Evolutionary conservation across 768 basidiomycete species (phyloP), one percentile per base, ranked within the genome.

Genomic region (Pulveroboletus sp.): DNA sequence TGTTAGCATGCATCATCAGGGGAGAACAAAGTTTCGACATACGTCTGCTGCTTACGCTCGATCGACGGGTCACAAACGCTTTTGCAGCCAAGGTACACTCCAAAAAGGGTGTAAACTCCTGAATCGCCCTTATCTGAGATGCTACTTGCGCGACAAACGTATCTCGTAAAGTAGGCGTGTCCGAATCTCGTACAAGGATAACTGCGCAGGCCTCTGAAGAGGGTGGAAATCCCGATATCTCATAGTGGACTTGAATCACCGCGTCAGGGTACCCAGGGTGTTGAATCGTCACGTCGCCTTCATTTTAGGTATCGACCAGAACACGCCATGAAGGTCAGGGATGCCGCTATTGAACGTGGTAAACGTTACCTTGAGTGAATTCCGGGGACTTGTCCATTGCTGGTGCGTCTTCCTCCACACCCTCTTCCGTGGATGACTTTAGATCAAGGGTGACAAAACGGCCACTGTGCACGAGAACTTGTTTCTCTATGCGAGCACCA

Each of bases 401-500:
- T 1, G 53, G 28, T n/a, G 70, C 74, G 30, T 75, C 63, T n/a
- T 43, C 78, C 30, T 78, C 79, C 32, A 78, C 78, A 14, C 42
- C 39, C 8, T 42, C 54, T 42, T 32, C 46, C 13, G 11, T 5
- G 32, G 35, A 32, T 9, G 51, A 33, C 9, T 47, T 57, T 15
- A 27, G 21, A 43, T 77, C 77, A 5, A 54, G 47, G 13, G 74
- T 47, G n/a, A 65, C 54, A 49, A 74, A 77, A 32, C 78, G 76
- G 4, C 87, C 85, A 0, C 84, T 88, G 58, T 90, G 87, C 10
- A 82, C 62, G 7, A 88, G 55, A 2, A 84, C 80, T 61, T 92
- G 89, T 57, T 89, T 89, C 64, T 93, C 90, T 10, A 90, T 60
- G 31, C 79, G 64, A 1, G 88, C 90, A 47, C 72, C 75, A 58